phyloP scores from a whole-genome alignment of 352 stramenopile species.

The Phytophthora citricola region DNA sequence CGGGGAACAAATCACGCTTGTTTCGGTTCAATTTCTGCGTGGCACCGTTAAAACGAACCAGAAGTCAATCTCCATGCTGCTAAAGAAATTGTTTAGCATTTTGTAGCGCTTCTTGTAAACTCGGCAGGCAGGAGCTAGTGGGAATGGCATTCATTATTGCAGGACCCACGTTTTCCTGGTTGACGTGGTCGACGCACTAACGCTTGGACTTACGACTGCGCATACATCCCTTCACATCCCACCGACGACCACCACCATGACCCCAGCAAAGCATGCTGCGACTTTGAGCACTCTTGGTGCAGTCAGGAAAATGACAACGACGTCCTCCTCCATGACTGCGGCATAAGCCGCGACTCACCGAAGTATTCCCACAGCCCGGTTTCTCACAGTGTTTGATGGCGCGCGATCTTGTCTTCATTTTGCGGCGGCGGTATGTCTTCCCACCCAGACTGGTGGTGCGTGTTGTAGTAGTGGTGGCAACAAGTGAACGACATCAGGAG shows the following conservation, averaged over 20 bases:
- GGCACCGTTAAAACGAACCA: too few species aligned
- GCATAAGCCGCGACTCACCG: conserved; percentile 38
- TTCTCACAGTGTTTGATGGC: conserved; percentile 66
- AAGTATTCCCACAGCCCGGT: conserved; percentile 54
- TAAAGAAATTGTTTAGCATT: too few species aligned
- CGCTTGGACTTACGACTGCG: conserved; percentile 59
- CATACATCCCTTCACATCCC: conserved; percentile 56
- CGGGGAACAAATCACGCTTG: too few species aligned
- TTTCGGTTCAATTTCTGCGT: too few species aligned
- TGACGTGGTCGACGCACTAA: conserved; percentile 17
- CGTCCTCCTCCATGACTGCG: conserved; percentile 59
- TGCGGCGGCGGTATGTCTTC: too few species aligned
- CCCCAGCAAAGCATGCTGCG: conserved; percentile 59
- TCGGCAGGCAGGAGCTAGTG: too few species aligned
- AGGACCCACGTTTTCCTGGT: neutral
- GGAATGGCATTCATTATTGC: too few species aligned
- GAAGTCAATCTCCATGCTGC: too few species aligned
- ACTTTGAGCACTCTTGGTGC: conserved; percentile 58
- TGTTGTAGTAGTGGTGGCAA: too few species aligned
- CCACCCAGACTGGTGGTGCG: too few species aligned
- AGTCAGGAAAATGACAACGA: conserved; percentile 36
- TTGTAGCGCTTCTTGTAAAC: too few species aligned
- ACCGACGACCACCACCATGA: conserved; percentile 67
- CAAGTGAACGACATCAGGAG: too few species aligned
- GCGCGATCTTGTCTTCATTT: conserved; percentile 1